A percentile compares a stretch with the other conserved stretches of the same genome.
These are phyloP conservation scores for Ophiocordyceps unilateralis DNA, from an alignment of 2,329 filamentous ascomycete species.

Conservation along the genomic window DNA sequence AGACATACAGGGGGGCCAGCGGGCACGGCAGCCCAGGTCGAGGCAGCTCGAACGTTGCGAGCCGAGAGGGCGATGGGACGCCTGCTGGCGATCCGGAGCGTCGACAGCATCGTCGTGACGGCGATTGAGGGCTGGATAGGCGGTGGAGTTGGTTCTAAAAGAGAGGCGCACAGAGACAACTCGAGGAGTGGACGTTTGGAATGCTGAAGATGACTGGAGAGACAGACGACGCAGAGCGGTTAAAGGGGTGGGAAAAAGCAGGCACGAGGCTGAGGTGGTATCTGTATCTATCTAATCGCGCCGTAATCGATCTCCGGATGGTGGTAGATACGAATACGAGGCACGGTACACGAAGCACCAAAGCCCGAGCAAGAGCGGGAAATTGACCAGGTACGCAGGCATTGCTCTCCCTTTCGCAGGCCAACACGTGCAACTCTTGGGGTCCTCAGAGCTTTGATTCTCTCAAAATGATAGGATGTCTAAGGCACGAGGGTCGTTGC, in stretches of 20 bases:
- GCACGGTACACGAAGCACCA: too few relatives aligned
- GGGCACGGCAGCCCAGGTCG: constrained; percentile 78
- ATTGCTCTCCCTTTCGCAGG: too few relatives aligned
- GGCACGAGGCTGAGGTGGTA: neutral
- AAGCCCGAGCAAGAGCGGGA: too few relatives aligned
- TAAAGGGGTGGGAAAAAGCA: neutral
- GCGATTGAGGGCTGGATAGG: neutral
- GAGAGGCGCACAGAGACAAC: too few relatives aligned
- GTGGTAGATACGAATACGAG: neutral
- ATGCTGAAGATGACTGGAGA: neutral
- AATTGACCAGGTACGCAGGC: too few relatives aligned
- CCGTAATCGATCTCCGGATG: neutral
- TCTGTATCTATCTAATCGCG: neutral
- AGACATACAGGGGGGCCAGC: constrained; percentile 80
- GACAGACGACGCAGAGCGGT: neutral
- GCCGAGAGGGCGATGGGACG: constrained; percentile 22
- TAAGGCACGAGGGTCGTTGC: too few relatives aligned
- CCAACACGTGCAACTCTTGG: too few relatives aligned
- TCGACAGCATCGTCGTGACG: constrained; percentile 30
- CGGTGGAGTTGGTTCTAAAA: neutral
- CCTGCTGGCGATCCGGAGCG: constrained; percentile 33
- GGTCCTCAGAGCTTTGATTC: too few relatives aligned
- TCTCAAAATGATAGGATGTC: too few relatives aligned
- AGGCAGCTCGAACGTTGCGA: constrained; percentile 39
- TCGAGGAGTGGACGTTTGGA: neutral